Evolutionary conservation across 1,284 basidiomycete genomes (phyloP).

Genomic region (Puccinia polysora): DNA sequence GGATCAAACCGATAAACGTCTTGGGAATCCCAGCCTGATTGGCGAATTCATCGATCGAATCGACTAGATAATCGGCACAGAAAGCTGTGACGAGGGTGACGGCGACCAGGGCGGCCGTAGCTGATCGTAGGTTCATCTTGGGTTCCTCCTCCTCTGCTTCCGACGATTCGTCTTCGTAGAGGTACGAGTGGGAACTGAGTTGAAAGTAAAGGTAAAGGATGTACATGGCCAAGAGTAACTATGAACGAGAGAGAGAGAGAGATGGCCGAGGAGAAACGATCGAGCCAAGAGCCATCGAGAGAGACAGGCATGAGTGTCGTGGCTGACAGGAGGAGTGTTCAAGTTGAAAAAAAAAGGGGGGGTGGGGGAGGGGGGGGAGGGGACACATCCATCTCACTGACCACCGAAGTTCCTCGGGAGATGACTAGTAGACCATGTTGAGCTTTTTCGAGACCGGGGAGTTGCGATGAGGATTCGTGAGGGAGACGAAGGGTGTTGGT

Average conservation of each 20-base stretch:
- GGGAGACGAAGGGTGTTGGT: neutral
- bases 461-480: conserved; percentile 43
- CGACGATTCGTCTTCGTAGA: conserved; percentile 57
- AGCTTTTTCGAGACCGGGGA: conserved; percentile 51
- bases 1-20: conserved; percentile 73
- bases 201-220: conserved; percentile 60
- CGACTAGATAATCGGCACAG: conserved; percentile 80
- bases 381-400: conserved; percentile 35
- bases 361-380: neutral
- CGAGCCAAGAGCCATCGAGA: conserved; percentile 58
- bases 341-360: neutral
- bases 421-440: conserved; percentile 65
- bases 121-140: conserved; percentile 67
- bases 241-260: neutral
- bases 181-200: conserved; percentile 59
- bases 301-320: no score
- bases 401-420: conserved; percentile 75
- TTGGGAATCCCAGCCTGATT: conserved; percentile 73
- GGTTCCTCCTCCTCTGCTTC: conserved; percentile 57
- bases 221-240: conserved; percentile 73
- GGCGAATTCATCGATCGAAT: conserved; percentile 83
- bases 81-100: conserved; percentile 78
- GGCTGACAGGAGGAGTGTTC: no score
- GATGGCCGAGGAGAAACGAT: neutral
- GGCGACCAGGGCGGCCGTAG: conserved; percentile 59